Base-by-base conservation (phyloP, 1,284 basidiomycete genomes). In the Microbotryum lychnidis-dioicae region DNA sequence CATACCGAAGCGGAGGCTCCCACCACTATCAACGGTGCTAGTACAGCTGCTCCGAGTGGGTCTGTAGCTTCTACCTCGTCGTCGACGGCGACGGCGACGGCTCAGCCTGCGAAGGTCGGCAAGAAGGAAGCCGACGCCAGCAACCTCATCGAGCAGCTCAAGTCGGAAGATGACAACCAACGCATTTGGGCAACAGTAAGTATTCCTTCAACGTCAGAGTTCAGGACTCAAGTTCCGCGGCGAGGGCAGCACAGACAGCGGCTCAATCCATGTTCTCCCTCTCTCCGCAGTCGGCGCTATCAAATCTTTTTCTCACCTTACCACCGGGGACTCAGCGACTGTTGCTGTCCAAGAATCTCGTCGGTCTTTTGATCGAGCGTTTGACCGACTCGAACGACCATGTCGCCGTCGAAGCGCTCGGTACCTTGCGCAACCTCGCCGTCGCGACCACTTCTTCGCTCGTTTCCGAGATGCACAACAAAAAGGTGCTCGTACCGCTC, bases 321-420 rank as follows among this genome's bases (percentile, higher is more conserved):
- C 67, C 67, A 12, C 56, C 64, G 6, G 51, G 62, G 37, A 93
- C 90, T 8, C 80, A 91, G 61, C 80, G 92, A 63, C 77, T 96
- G 68, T 80, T 97, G 25, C 91, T 94, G 73, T 87, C 88, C 45
- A 89, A 89, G 76, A 91, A 93, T 74, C 81, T 94, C 31, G 89
- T 97, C 52, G 90, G 89, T 21, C 82, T 83, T 27, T 77, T 96
- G 64, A 91, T 96, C 69, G 85, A 84, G 31, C 81, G 91, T 14
- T 77, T 96, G 47, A 84, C 87, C 4, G 91, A 94, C 74, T 81
- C 80, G 57, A 86, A 89, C 62, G 88, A 92, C 68, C 89, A 93
- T 71, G 89, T 92, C 6, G 81, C 89, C 10, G 82, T 89, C 10
- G 90, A 93, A 74, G 88, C 91, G 49, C 81, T 83, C 65, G 92